A percentile compares a stretch with the other conserved stretches of the same genome.
Evolutionary conservation across 441 rosid species (phyloP).

Genomic region (Syzygium syzygioides): DNA sequence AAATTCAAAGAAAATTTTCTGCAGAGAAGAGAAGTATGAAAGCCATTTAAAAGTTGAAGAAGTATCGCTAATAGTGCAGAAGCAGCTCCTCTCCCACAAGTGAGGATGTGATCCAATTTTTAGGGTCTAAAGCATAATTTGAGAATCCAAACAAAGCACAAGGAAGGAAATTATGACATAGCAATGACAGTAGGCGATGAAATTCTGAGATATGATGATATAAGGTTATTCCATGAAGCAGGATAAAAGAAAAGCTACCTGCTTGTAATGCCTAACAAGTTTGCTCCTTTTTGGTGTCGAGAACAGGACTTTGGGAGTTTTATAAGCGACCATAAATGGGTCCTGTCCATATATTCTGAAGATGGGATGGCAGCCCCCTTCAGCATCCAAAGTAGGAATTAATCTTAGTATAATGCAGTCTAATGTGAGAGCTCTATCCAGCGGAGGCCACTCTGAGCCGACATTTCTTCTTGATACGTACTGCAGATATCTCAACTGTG

Average conservation of each 20-base stretch:
- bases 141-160: neutral
- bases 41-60: neutral
- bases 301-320: constrained; percentile 46
- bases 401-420: constrained; percentile 80
- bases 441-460: constrained; percentile 90
- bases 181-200: neutral
- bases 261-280: constrained; percentile 58
- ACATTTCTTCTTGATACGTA: constrained; percentile 86
- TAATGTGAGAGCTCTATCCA: constrained; percentile 79
- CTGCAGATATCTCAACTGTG: constrained; percentile 86
- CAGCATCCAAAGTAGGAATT: constrained; percentile 65
- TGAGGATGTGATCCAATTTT: neutral
- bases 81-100: neutral
- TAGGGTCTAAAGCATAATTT: neutral
- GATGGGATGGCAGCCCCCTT: constrained; percentile 78
- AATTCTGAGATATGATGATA: neutral
- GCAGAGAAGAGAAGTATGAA: neutral
- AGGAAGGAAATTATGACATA: neutral
- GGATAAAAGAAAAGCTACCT: constrained; percentile 33
- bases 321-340: constrained; percentile 58
- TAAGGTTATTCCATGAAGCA: neutral
- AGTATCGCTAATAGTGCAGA: neutral
- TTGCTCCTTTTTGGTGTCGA: constrained; percentile 61
- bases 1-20: neutral
- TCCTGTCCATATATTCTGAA: constrained; percentile 88